phyloP scores from a whole-genome alignment of 495 filamentous ascomycete genomes.

The Tetracladium setigerum region DNA sequence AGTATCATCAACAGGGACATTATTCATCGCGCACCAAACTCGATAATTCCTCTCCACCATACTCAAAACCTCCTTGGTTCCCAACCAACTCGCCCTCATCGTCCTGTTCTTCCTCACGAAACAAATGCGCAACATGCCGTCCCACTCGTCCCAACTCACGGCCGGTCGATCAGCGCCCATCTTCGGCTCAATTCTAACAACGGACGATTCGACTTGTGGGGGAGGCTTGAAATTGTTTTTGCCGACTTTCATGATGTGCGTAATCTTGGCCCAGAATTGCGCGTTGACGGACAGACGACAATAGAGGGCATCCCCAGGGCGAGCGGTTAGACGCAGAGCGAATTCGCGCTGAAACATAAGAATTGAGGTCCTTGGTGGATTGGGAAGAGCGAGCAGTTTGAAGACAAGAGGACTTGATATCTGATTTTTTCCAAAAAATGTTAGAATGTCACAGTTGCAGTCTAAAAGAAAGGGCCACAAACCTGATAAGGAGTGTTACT shows the following conservation, averaged over 20 bases:
- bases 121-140: slow-evolving; percentile 75
- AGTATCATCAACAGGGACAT: slow-evolving; percentile 68
- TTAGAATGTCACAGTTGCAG: background rate
- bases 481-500: slow-evolving; percentile 88
- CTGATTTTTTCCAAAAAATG: slow-evolving; percentile 26
- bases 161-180: slow-evolving; percentile 63
- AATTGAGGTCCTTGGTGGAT: slow-evolving; percentile 68
- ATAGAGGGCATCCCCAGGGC: slow-evolving; percentile 76
- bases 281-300: slow-evolving; percentile 82
- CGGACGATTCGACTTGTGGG: slow-evolving; percentile 80
- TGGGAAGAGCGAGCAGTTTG: slow-evolving; percentile 72
- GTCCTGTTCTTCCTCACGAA: slow-evolving; percentile 73
- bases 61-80: slow-evolving; percentile 66
- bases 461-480: slow-evolving; percentile 11
- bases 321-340: slow-evolving; percentile 66
- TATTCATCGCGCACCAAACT: slow-evolving; percentile 79
- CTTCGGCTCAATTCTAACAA: slow-evolving; percentile 72
- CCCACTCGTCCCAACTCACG: slow-evolving; percentile 90
- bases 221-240: slow-evolving; percentile 94
- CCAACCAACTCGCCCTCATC: slow-evolving; percentile 66
- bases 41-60: slow-evolving; percentile 82
- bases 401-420: slow-evolving; percentile 89
- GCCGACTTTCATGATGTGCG: slow-evolving; percentile 79
- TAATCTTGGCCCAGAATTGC: slow-evolving; percentile 87
- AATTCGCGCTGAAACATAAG: slow-evolving; percentile 89